Percentiles rank a stretch among this genome's conserved stretches.
Evolutionary conservation across 495 filamentous ascomycete species (phyloP).

Genomic region (Penicillium argentinense): DNA sequence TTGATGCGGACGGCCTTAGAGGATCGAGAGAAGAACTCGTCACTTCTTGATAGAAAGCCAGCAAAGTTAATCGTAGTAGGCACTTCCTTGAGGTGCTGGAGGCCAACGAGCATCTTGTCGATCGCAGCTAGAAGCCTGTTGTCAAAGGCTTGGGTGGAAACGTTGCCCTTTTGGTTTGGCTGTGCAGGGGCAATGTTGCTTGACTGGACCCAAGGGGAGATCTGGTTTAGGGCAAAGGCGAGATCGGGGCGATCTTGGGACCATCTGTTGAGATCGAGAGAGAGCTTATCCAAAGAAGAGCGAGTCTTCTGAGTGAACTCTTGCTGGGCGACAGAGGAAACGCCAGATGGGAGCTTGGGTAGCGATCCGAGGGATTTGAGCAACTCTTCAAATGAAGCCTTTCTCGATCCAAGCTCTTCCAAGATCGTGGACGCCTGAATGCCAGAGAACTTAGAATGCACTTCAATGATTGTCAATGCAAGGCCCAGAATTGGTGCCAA

Average conservation of each 20-base stretch:
- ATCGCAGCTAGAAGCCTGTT: constrained; percentile 55
- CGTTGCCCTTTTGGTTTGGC: constrained; percentile 9
- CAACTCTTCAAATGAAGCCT: constrained; percentile 41
- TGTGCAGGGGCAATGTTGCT: constrained; percentile 13
- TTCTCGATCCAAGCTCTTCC: constrained; percentile 48
- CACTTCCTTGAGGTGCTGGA: constrained; percentile 67
- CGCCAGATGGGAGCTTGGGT: constrained; percentile 52
- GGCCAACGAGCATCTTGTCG: constrained; percentile 68
- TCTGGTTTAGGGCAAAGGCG: constrained; percentile 62
- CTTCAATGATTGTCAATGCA: constrained; percentile 46
- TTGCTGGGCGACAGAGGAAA: constrained; percentile 47
- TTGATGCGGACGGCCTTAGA: constrained; percentile 58
- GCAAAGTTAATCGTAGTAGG: constrained; percentile 57
- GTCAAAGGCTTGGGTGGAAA: constrained; percentile 48
- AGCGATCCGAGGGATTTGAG: constrained; percentile 43
- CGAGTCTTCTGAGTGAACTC: constrained; percentile 46
- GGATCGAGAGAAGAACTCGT: constrained; percentile 53
- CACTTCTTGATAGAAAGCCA: constrained; percentile 63
- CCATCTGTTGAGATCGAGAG: constrained; percentile 40
- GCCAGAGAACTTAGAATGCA: constrained; percentile 61
- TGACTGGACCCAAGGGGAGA: constrained; percentile 46
- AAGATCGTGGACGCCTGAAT: constrained; percentile 41
- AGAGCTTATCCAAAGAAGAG: constrained; percentile 44
- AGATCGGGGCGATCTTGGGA: constrained; percentile 53
- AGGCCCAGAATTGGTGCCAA: constrained; percentile 49